Base-by-base conservation (phyloP, 2,329 filamentous ascomycete genomes). In the Ophiosphaerella narmari region DNA sequence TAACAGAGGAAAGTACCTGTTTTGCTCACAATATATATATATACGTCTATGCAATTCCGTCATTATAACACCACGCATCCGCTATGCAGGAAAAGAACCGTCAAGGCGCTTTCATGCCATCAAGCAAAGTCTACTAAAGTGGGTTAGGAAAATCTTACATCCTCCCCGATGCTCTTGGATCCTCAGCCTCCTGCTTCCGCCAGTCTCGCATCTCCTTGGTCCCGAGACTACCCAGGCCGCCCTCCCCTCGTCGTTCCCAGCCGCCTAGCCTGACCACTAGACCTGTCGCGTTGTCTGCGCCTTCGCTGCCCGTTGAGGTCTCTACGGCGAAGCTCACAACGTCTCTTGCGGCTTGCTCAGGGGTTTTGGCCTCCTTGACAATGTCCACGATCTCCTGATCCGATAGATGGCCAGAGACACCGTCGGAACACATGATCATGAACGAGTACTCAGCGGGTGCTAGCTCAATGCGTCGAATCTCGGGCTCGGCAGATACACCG, bases 301-400 rank as follows among this genome's bases (percentile, higher is more conserved):
- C 62, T 14, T 64, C 62, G 37, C 55, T 63, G 39, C 84, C 80
- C 3, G 70, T 65, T 78, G 80, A 78, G 4, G 96, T 89, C 75
- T 97, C 94, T 0, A 90, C 94, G 0, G 93, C 91, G 73, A 94
- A 97, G 48, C 85, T 84, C 24, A 96, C 90, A 7, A 99, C 84
- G 54, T 87, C 85, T 50, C 81, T 82, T 1, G 91, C 86, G 3
- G 86, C 94, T 69, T 96, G 85, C 61, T 96, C 93, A 0, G 94
- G 94, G 0, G 93, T 97, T 67, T 82, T 86, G 5, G 91, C 90
- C 74, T 99, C 94, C 74, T 97, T 97, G 65, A 97, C 82, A 29
- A 97, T 86, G 70, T 99, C 94, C 26, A 97, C 92, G 54, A 97
- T 91, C 75, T 99, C 94, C 75, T 97, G 93, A 68, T 99, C 94